phyloP scores from a whole-genome alignment of 345 rosid genomes.

The Syzygium grande region DNA sequence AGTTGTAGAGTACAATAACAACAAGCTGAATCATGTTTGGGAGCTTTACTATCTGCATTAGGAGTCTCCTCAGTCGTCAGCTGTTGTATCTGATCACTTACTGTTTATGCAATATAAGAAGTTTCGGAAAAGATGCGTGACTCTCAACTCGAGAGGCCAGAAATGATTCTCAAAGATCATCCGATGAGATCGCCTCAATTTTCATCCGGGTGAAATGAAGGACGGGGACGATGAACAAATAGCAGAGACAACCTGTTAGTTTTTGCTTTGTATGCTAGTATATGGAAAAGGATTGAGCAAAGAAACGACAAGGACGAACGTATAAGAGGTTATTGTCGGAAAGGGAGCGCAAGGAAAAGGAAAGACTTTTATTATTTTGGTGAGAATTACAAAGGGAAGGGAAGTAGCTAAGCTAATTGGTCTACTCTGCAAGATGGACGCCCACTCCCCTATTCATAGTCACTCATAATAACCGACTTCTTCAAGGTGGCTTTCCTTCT shows the following conservation, averaged over 20 bases:
- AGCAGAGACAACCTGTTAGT: no score
- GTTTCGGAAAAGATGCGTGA: not conserved
- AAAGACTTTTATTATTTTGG: no score
- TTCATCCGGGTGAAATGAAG: no score
- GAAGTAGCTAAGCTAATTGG: no score
- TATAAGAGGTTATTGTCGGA: no score
- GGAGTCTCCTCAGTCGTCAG: not conserved
- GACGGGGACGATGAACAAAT: no score
- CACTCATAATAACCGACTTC: not conserved
- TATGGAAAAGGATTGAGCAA: no score
- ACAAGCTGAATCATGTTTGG: not conserved
- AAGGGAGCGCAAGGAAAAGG: no score
- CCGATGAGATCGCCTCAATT: not conserved
- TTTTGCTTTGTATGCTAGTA: no score
- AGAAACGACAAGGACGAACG: no score
- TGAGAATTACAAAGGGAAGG: no score
- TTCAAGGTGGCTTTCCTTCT: not conserved
- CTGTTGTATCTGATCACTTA: not conserved
- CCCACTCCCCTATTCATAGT: not conserved
- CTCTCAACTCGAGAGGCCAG: not conserved
- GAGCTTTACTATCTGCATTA: not conserved
- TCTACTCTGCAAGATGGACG: no score
- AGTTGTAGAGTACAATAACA: not conserved
- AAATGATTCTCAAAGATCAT: not conserved
- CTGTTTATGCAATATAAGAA: not conserved